Base-by-base conservation (phyloP, 352 stramenopile species). In the Globisporangium mamillatum region DNA sequence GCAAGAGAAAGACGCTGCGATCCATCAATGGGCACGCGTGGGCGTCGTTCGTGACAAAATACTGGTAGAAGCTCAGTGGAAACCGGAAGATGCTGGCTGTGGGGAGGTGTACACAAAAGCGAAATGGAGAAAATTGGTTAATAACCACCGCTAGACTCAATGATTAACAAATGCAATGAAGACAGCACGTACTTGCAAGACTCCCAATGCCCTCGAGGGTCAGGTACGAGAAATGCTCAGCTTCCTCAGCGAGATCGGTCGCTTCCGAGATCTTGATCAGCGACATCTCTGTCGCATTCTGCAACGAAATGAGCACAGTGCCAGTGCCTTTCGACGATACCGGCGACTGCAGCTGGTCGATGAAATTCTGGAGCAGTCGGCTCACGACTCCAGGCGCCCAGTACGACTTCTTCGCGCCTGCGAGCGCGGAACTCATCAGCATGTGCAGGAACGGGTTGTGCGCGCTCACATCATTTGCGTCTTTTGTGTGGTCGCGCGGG, bases 401-500 rank as follows among this genome's bases (percentile, higher is more conserved):
- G 54, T 80, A 78, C 12, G 75, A 69, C 48, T 86, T 88, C 60
- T 81, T 79, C 14, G 66, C 73, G 52, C 75, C 70, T 8, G 75
- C 56, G 0, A 71, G 38, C 8, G 76, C 69, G 5, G 74, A 52
- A 1, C 54, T 52, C 78, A 95, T 89, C 24, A 92, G 56, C 76
- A 90, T 80, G 61, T 91, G 67, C 9, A 93, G 66, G 12, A 95
- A 91, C 20, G 84, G 82, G 25, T 92, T 91, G 60, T 88, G 74
- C 14, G 68, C 63, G 18, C 71, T 74, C 60, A 85, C 53, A 48
- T 90, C 82, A 10, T 69, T 62, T 1, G 72, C 71, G 55, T 77
- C 69, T 34, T 82, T 82, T 22, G 74, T 78, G 61, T 89, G 78
- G 54, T 89, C 77, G 9, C 78, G 81, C 3, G 82, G 80, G 62